These are phyloP conservation scores for Boletus insuetus DNA, from an alignment of 768 basidiomycete species.

Conservation along the genomic window DNA sequence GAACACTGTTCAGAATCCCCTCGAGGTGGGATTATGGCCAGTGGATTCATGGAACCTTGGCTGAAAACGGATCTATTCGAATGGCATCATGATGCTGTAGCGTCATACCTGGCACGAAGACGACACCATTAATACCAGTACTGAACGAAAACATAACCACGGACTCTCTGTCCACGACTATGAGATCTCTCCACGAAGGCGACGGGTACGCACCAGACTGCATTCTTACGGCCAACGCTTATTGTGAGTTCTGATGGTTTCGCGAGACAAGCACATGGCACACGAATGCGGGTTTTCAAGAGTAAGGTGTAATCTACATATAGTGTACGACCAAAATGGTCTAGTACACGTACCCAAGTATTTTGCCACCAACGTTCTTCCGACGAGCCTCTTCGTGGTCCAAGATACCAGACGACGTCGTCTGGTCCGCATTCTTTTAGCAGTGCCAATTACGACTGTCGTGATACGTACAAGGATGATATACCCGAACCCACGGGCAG, in stretches of 20 bases:
- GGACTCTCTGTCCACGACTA: no score
- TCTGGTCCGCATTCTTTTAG: conserved; percentile 43
- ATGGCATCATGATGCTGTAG: no score
- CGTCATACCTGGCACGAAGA: no score
- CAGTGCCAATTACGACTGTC: background rate
- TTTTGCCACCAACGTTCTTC: conserved; percentile 96
- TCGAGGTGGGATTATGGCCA: no score
- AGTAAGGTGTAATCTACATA: conserved; percentile 24
- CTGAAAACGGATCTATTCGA: no score
- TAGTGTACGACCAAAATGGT: background rate
- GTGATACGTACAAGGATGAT: conserved; percentile 78
- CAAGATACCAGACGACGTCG: conserved; percentile 96
- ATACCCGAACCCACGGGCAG: conserved; percentile 93
- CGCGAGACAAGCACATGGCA: background rate
- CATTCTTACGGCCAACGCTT: no score
- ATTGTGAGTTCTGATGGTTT: background rate
- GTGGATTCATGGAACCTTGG: no score
- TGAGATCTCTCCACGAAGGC: no score
- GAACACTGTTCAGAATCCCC: no score
- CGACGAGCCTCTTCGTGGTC: conserved; percentile 99
- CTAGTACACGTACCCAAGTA: conserved; percentile 91
- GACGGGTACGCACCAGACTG: no score
- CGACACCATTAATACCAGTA: no score
- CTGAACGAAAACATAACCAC: no score
- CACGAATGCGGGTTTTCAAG: conserved; percentile 8